phyloP scores from a whole-genome alignment of 305 asterid genomes.

The Plantago coronopus region DNA sequence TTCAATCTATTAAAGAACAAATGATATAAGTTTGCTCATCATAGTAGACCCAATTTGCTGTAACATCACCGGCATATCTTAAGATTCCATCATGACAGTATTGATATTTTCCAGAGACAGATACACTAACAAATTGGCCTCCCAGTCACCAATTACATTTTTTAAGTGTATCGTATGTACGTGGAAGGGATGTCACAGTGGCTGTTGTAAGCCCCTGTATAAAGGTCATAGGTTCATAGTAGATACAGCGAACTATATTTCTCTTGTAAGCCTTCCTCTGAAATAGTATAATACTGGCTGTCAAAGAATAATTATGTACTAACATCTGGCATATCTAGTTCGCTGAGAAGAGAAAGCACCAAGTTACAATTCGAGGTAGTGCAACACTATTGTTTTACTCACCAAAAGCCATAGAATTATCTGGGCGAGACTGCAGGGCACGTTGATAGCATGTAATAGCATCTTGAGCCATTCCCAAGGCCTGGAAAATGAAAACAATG shows the following conservation, averaged over 20 bases:
- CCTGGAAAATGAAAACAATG: constrained; percentile 73
- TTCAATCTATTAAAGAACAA: neutral
- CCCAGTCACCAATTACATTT: neutral
- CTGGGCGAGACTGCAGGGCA: constrained; percentile 90
- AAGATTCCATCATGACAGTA: too few relatives aligned
- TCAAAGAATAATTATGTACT: neutral
- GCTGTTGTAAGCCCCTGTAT: neutral
- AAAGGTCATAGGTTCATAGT: neutral
- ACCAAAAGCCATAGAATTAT: constrained; percentile 92
- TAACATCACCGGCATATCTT: too few relatives aligned
- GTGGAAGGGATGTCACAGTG: too few relatives aligned
- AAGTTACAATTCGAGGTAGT: neutral
- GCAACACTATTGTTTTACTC: constrained; percentile 27
- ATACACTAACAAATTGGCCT: neutral
- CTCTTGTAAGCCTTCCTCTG: neutral
- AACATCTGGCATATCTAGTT: neutral
- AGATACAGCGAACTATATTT: neutral
- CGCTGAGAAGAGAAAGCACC: neutral
- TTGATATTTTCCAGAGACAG: neutral
- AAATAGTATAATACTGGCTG: neutral
- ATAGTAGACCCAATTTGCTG: neutral
- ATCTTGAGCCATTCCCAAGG: constrained; percentile 91
- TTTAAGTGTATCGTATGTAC: neutral
- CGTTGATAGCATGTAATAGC: constrained; percentile 87
- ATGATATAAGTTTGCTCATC: neutral